These are phyloP conservation scores for Fusarium temperatum DNA, from an alignment of 2,329 filamentous ascomycete species.

Conservation along the genomic window DNA sequence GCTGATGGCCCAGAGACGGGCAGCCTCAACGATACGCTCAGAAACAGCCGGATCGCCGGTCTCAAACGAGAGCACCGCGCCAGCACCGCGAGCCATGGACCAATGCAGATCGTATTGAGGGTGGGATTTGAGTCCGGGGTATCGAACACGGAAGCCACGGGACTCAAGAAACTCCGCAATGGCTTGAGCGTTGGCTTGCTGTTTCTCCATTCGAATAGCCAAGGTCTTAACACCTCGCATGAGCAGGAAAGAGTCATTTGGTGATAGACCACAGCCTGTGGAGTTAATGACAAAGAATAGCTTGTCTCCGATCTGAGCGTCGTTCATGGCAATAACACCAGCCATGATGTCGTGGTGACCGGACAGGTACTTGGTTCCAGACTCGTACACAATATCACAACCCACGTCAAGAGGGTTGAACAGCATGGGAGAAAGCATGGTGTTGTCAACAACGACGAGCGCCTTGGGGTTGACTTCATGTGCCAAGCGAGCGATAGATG, in stretches of 20 bases:
- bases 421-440: slow-evolving; percentile 96
- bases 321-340: slow-evolving; percentile 92
- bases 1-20: slow-evolving; percentile 91
- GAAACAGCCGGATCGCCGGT: slow-evolving; percentile 86
- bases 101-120: slow-evolving; percentile 96
- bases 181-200: slow-evolving; percentile 88
- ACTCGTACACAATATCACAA: slow-evolving; percentile 96
- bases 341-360: slow-evolving; percentile 99
- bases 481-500: slow-evolving; percentile 76
- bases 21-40: slow-evolving; percentile 93
- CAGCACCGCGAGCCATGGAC: slow-evolving; percentile 93
- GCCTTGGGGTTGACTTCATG: slow-evolving; percentile 82
- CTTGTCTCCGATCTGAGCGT: slow-evolving; percentile 81
- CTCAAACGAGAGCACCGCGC: slow-evolving; percentile 95
- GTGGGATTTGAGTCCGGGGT: slow-evolving; percentile 92
- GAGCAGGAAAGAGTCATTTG: slow-evolving; percentile 95
- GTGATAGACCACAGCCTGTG: slow-evolving; percentile 91
- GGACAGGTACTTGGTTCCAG: slow-evolving; percentile 96
- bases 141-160: slow-evolving; percentile 93
- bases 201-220: slow-evolving; percentile 98
- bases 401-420: slow-evolving; percentile 94
- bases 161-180: slow-evolving; percentile 93
- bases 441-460: slow-evolving; percentile 95
- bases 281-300: slow-evolving; percentile 98
- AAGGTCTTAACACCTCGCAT: slow-evolving; percentile 97